phyloP scores from a whole-genome alignment of 1,139 yeast species.

The Kodamaea anthophila region DNA sequence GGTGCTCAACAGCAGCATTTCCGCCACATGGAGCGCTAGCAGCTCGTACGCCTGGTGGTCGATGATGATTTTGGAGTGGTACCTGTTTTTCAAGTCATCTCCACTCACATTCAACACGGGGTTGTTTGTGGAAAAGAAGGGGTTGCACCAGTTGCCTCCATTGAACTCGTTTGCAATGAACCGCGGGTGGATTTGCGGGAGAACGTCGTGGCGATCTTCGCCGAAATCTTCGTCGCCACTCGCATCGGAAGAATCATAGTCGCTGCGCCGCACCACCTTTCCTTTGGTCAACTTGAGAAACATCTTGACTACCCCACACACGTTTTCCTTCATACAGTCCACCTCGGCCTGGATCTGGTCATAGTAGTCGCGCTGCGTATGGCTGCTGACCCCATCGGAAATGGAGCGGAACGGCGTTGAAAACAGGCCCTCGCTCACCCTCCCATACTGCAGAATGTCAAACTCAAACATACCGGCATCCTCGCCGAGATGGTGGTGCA shows the following conservation, averaged over 20 bases:
- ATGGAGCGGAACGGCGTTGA: not conserved
- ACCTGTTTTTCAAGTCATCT: conserved; percentile 37
- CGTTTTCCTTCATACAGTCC: conserved; percentile 25
- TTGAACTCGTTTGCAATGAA: conserved; percentile 57
- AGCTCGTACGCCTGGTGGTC: conserved; percentile 43
- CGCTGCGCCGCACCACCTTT: conserved; percentile 27
- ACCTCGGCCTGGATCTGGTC: conserved; percentile 34
- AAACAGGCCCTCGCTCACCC: not conserved
- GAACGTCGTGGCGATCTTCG: conserved; percentile 29
- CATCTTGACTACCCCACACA: conserved; percentile 23
- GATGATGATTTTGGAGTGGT: conserved; percentile 42
- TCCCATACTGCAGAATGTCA: conserved; percentile 17
- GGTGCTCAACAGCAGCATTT: conserved; percentile 32
- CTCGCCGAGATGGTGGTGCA: conserved; percentile 24
- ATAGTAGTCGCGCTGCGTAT: not conserved
- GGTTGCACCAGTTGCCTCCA: conserved; percentile 73
- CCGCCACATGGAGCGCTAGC: conserved; percentile 30
- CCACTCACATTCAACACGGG: conserved; percentile 40
- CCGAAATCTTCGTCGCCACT: conserved; percentile 26
- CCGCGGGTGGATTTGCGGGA: conserved; percentile 68
- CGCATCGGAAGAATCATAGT: conserved; percentile 37
- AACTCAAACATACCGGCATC: conserved; percentile 28
- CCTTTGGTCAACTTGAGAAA: conserved; percentile 28
- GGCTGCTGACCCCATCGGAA: not conserved
- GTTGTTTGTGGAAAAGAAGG: conserved; percentile 45